phyloP scores from a whole-genome alignment of 2,329 filamentous ascomycete genomes.

The Beauveria australis region DNA sequence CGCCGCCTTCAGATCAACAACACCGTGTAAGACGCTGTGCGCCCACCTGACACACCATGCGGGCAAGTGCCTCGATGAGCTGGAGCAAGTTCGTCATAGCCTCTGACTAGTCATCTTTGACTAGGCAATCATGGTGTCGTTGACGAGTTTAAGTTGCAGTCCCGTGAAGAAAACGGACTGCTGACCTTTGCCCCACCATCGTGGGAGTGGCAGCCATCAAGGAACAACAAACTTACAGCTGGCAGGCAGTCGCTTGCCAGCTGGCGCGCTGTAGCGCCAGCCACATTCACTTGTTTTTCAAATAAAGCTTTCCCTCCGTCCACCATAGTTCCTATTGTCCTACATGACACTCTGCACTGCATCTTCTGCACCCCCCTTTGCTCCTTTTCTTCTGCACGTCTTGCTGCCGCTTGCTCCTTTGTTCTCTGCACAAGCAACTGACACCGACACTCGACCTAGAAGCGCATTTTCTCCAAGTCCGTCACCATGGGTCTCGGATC shows the following conservation, averaged over 20 bases:
- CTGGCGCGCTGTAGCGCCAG: neutral
- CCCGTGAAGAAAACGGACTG: slow-evolving; percentile 2
- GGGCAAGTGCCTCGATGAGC: neutral
- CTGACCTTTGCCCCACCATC: slow-evolving; percentile 9
- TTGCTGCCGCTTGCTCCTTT: neutral
- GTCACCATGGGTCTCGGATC: slow-evolving; percentile 9
- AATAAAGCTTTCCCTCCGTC: neutral
- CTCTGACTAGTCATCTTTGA: neutral
- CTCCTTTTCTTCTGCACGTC: neutral
- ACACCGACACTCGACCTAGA: neutral
- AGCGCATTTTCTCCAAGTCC: neutral
- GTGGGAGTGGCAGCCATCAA: neutral
- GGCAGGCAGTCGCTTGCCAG: neutral
- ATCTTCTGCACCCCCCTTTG: neutral
- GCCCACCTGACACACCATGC: slow-evolving; percentile 7
- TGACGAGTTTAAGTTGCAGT: neutral
- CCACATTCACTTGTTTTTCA: neutral
- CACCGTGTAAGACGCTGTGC: slow-evolving; percentile 8
- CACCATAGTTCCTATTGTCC: slow-evolving; percentile 5
- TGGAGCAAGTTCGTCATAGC: neutral
- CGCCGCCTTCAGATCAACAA: neutral
- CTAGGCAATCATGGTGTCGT: neutral
- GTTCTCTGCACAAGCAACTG: neutral
- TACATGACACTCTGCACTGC: neutral
- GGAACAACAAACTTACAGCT: neutral